Evolutionary conservation across 352 stramenopile genomes (phyloP), one percentile per base, ranked within the genome.

Genomic region (Bremia lactucae): DNA sequence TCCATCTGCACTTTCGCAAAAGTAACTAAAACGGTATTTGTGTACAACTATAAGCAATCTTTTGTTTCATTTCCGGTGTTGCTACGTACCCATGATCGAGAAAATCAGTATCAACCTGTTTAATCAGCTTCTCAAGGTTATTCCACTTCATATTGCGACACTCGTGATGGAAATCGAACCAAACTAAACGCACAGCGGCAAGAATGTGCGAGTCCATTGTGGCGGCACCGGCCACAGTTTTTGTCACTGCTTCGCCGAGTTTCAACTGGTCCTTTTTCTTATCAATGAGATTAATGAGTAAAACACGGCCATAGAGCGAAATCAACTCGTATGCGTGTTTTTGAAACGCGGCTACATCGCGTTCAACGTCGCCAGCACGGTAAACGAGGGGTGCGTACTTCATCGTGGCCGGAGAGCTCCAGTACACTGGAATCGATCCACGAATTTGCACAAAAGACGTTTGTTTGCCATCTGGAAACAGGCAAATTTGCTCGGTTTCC

Each of bases 121-220:
- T 70, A 41, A 97, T 71, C 23, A 98, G 60, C 48, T 96, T 92
- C 38, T 67, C 60, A 7, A 98, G 65, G 40, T 95, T 95, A 23
- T 79, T 65, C 74, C 87, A 98, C 62, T 91, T 70, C 67, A 96
- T 97, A 37, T 90, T 77, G 49, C 84, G 89, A 51, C 94, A 97
- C 61, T 98, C 91, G 20, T 85, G 76, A 64, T 98, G 95, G 60
- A 98, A 98, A 49, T 98, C 95, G 59, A 97, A 98, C 94, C 94
- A 98, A 24, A 97, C 71, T 38, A 69, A 62, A 19, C 70, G 68
- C 19, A 83, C 52, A 19, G 62, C 74, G 10, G 70, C 72, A 16
- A 85, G 46, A 26, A 85, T 72, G 37, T 85, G 72, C 31, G 72
- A 76, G 46, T 83, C 63, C 18, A 62, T 58, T 3, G 61, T 70